Evolutionary conservation across 805 yeast species (phyloP), one percentile per base, ranked within the genome.

Genomic region (Suhomyces kilbournensis): DNA sequence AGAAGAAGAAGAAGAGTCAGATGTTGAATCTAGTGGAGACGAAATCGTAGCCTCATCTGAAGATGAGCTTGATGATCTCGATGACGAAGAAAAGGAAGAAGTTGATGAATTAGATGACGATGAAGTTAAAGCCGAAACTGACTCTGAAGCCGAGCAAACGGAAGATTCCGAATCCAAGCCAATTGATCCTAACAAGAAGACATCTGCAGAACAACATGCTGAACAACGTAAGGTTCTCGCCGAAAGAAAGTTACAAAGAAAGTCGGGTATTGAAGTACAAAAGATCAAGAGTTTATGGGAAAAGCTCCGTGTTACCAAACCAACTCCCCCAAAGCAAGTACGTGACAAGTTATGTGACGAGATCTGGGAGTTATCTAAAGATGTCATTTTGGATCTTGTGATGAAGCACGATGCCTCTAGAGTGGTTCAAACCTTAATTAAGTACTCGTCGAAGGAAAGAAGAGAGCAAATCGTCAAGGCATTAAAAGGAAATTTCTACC

Each of bases 361-460:
- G 71, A 84, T 89, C 44, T 92, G 97, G 97, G 85, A 79, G 22
- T 78, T 90, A 55, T 77, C 96, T 48, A 82, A 87, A 62, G 90
- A 86, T 62, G 83, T 85, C 49, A 79, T 91, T 52, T 81, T 82
- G 56, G 97, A 93, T 62, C 79, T 93, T 59, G 97, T 93, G 32
- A 70, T 93, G 74, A 91, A 94, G 75, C 99, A 93, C 67, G 98
- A 93, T 76, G 93, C 97, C 8, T 90, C 97, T 22, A 83, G 99
- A 74, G 93, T 93, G 51, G 96, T 93, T 42, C 99, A 93, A 72
- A 91, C 97, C 1, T 79, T 93, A 59, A 85, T 93, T 55, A 93
- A 93, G 69, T 90, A 88, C 67, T 85, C 94, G 10, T 76, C 87
- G 38, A 89, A 86, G 64, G 89, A 84, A 48, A 84, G 91, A 74